Evolutionary conservation across 352 stramenopile genomes (phyloP).

Genomic region (Pythium myriotylum): DNA sequence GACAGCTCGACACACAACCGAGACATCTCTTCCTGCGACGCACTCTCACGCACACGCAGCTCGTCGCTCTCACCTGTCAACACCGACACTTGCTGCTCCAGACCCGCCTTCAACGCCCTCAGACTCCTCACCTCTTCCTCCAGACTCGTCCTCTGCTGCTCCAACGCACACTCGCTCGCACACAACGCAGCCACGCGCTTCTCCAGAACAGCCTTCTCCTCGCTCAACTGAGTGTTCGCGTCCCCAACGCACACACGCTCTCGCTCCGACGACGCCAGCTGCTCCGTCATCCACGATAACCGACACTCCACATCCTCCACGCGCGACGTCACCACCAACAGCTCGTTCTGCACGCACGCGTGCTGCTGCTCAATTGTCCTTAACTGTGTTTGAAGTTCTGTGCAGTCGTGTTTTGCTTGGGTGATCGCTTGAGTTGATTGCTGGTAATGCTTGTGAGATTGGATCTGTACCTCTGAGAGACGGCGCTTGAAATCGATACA

Average conservation of each 20-base stretch:
- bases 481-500: constrained; percentile 53
- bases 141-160: no score
- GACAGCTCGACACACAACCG: no score
- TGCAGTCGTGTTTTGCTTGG: constrained; percentile 1
- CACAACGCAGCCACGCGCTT: no score
- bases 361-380: background rate
- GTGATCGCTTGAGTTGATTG: constrained; percentile 14
- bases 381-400: constrained; percentile 1
- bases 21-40: no score
- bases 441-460: constrained; percentile 19
- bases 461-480: constrained; percentile 33
- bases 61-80: no score
- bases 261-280: background rate
- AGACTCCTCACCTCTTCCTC: no score
- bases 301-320: constrained; percentile 10
- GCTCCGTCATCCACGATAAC: background rate
- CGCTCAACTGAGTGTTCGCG: background rate
- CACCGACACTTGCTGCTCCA: no score
- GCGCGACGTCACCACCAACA: constrained; percentile 8
- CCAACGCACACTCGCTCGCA: no score
- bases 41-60: no score
- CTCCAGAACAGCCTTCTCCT: background rate
- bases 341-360: constrained; percentile 8
- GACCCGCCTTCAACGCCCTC: no score
- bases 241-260: background rate